Evolutionary conservation across 208 protist species (phyloP).

Genomic region (Leishmania lainsoni): DNA sequence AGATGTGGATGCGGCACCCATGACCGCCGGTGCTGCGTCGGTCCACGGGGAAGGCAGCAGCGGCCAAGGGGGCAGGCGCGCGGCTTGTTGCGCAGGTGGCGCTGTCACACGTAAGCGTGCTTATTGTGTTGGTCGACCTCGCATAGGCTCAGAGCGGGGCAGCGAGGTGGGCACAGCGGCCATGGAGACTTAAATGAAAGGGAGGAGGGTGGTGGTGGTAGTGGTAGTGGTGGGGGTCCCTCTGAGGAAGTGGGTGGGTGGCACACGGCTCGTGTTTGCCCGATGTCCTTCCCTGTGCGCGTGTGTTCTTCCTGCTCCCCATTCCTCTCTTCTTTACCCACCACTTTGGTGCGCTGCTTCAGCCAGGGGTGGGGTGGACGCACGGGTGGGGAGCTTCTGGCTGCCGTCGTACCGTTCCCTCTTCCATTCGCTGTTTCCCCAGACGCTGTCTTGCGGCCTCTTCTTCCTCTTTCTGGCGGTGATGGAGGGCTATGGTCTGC

Average conservation of each 20-base stretch:
- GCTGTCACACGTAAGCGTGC: neutral
- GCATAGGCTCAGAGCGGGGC: neutral
- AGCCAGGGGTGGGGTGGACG: too few relatives aligned
- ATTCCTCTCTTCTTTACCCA: neutral
- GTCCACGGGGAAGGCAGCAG: slow-evolving; percentile 18
- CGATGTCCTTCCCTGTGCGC: neutral
- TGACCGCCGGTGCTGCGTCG: slow-evolving; percentile 47
- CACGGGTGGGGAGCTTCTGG: too few relatives aligned
- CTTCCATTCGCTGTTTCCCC: too few relatives aligned
- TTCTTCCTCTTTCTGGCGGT: neutral
- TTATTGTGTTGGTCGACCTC: neutral
- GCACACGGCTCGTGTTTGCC: neutral
- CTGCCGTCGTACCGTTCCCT: too few relatives aligned
- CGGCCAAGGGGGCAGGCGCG: neutral
- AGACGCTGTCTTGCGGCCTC: neutral
- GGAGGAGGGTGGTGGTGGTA: neutral
- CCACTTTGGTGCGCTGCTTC: too few relatives aligned
- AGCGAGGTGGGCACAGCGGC: neutral
- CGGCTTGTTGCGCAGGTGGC: neutral
- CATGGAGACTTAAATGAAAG: neutral
- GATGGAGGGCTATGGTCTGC: neutral
- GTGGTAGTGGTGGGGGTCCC: neutral
- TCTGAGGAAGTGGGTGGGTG: neutral
- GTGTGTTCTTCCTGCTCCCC: neutral
- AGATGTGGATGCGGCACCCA: slow-evolving; percentile 78